Evolutionary conservation across 352 stramenopile genomes (phyloP), one percentile per base, ranked within the genome.

Genomic region (Globisporangium canariense): DNA sequence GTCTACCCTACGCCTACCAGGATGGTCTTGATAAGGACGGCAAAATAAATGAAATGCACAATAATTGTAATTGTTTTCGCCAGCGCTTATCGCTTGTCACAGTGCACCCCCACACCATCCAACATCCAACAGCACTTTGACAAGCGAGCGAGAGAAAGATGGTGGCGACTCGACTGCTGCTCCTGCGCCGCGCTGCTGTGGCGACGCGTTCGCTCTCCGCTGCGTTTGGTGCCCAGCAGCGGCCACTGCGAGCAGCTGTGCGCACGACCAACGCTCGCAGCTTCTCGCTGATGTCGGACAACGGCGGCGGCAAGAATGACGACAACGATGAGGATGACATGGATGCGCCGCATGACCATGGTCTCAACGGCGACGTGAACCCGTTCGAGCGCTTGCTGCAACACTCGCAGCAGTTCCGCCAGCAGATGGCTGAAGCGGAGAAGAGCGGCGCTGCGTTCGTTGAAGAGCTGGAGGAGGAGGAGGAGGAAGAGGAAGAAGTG

Each of bases 361-460:
- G 38, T 9, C 20, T 53, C 16, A 66, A 66, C 50, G 40, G 66
- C 14, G 70, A 78, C 11, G 34, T 84, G 64, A 89, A 74, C 68
- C 77, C 81, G 30, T 83, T 93, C 1, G 80, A 91, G 65, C 78
- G 78, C 8, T 70, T 93, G 32, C 41, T 91, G 66, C 78, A 85
- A 62, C 76, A 88, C 68, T 86, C 79, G 63, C 71, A 88, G 66
- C 65, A 88, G 46, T 93, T 89, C 68, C 79, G 66, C 36, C 28
- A 80, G 36, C 65, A 79, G 4, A 73, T 71, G 62, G 74, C 65
- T 18, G 51, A 53, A 14, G 64, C 51, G 1, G 73, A 64, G 58
- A 65, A 32, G 64, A 73, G 11, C 46, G 66, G 54, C 40, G 22
- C 50, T 3, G 56, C 69, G 25, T 47, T 52, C 10, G 63, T 65